Base-by-base conservation (phyloP, 208 protist species). In the Trypanosoma mega region DNA sequence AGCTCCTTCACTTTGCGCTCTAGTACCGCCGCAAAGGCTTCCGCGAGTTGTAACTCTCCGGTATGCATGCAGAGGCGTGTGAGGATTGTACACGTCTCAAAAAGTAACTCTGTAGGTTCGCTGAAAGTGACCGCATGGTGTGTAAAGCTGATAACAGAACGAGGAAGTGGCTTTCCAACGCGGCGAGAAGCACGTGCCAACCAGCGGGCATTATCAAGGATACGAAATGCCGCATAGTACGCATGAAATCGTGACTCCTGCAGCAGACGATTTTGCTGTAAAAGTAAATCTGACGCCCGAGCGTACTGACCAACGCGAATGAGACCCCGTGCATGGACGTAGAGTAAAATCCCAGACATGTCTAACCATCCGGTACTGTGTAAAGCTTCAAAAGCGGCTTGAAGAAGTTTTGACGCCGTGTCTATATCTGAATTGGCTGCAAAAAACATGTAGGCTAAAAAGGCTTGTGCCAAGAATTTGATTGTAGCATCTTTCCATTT, bases 101-200 rank as follows among this genome's bases (percentile, higher is more conserved):
- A 85, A 55, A 85, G 51, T 11, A 57, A 37, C 41, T 63, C 50
- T 51, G 71, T 76, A 41, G 74, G 71, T 63, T 85, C 70, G 20
- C 63, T 68, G 24, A 65, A 52, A 30, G 69, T 67, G 3, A 75
- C 57, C 11, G 74, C 72, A 14, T 54, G 67, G 18, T 69, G 65
- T 2, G 76, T 62, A 41, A 71, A 56, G 5, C 50, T 50, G 41
- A 85, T 63, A 39, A 74, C 68, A 33, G 52, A 50, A 23, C 33
- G 54, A 36, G 74, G 68, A 4, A 85, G 47, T 23, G 46, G 58
- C 34, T 51, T 33, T n/a, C 73, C 75, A 21, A 50, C 63, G 29
- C 48, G 47, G 18, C 48, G 52, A 23, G 29, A 60, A 9, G 72
- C 74, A 14, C 50, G 51, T 24, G 72, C 63, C 7, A 79, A 43